These are phyloP conservation scores for Raddia distichophylla DNA, from an alignment of 176 grass and related monocot genomes.

Conservation along the genomic window DNA sequence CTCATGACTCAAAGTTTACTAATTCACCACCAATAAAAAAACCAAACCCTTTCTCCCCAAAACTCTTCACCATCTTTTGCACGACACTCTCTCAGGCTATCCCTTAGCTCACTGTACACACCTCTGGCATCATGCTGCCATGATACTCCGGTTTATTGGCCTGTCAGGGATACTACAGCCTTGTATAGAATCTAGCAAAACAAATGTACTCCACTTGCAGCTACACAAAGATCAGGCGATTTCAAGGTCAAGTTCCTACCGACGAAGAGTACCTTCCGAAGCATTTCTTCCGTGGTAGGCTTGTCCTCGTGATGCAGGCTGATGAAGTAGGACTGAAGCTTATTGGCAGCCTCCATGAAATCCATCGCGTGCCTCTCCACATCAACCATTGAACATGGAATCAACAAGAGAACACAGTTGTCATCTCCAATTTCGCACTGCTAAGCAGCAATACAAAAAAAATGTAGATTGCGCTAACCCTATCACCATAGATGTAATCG, in stretches of 20 bases:
- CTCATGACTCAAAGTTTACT: background rate
- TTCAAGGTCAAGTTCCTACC: background rate
- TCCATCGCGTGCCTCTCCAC: constrained; percentile 81
- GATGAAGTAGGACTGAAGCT: constrained; percentile 83
- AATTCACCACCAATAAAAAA: background rate
- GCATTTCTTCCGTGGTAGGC: constrained; percentile 67
- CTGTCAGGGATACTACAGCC: background rate
- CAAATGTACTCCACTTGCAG: background rate
- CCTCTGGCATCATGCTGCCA: background rate
- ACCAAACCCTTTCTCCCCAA: background rate
- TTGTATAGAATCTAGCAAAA: background rate
- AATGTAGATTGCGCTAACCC: too few species aligned
- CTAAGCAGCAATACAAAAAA: background rate
- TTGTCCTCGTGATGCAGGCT: constrained; percentile 69
- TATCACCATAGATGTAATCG: background rate
- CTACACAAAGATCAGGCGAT: background rate
- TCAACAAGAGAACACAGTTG: background rate
- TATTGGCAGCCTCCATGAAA: constrained; percentile 92
- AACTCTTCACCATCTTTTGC: background rate
- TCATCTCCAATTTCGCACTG: background rate
- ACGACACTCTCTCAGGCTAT: background rate
- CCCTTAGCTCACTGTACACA: background rate
- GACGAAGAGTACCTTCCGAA: constrained; percentile 63
- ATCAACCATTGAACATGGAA: constrained; percentile 54
- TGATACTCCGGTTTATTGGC: background rate